Base-by-base conservation (phyloP, 495 filamentous ascomycete species). In the Clavariopsis aquatica region DNA sequence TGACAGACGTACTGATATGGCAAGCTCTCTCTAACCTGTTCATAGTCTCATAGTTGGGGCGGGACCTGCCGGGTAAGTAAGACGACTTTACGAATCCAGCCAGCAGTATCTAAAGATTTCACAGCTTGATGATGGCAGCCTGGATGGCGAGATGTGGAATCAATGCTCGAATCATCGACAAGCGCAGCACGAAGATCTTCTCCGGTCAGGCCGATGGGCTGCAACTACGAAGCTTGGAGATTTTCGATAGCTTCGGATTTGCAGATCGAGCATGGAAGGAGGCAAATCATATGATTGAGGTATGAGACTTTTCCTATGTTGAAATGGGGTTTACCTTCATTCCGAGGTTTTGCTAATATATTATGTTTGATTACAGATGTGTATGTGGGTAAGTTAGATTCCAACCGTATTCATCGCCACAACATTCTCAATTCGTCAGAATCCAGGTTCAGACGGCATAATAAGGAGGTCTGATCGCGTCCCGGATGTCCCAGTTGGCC, bases 171-270 rank as follows among this genome's bases (percentile, higher is more conserved):
- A 83, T 88, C 22, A 69, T 90, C 20, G 87, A 89, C 71, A 87
- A 88, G 65, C 77, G 82, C 31, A 75, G 71, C 7, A 82, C 75
- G 4, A 82, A 81, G 61, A 76, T 84, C 15, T 80, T 78, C 66
- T 79, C 75, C 17, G 85, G 85, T 1, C 85, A 87, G 68, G 85
- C 85, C 7, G 86, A 89, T 70, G 85, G 86, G 10, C 70, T 86
- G 20, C 76, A 82, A 64, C 72, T 76, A 29, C 80, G 87, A n/a
- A 86, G 79, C 4, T 68, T 87, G 15, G 86, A 89, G 70, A 82
- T 88, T 15, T 83, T 89, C 24, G 87, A 90, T 57, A 84, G 82
- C 58, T 84, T 89, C 66, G 86, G 84, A 6, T 82, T 89, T 57
- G 82, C 76, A 2, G 82, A 89, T 58, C 78, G 82, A 17, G 81